Percentiles rank a stretch among this genome's conserved stretches.
Conservation (phyloP, 1,284 basidiomycete genomes). For the Microbotryum lychnidis-dioicae region DNA sequence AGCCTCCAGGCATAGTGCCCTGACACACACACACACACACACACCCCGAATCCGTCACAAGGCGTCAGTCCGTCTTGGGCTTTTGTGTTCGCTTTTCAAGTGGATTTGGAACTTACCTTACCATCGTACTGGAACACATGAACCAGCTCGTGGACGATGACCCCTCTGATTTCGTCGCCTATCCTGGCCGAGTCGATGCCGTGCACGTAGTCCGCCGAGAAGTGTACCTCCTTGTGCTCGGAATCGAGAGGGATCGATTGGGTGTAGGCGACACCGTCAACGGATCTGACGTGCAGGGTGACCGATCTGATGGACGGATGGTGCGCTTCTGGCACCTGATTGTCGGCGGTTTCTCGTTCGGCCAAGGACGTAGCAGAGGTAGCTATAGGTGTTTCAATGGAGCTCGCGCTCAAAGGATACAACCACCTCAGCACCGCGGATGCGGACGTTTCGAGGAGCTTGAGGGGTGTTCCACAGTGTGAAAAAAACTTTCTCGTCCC, state of each 20-base stretch:
- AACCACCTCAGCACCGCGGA: constrained; percentile 8
- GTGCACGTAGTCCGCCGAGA: constrained; percentile 20
- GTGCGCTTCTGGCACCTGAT: not conserved
- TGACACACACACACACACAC: too few relatives aligned
- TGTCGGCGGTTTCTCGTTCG: not conserved
- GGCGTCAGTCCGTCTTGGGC: too few relatives aligned
- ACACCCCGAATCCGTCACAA: too few relatives aligned
- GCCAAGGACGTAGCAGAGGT: not conserved
- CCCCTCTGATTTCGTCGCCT: constrained; percentile 17
- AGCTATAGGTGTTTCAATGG: not conserved
- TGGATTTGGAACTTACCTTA: too few relatives aligned
- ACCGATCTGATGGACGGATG: constrained; percentile 14
- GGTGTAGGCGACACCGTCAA: constrained; percentile 32
- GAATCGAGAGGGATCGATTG: constrained; percentile 16
- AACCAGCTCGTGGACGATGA: constrained; percentile 31
- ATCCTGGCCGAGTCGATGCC: not conserved
- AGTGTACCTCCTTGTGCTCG: constrained; percentile 29
- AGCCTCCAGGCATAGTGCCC: constrained; percentile 20
- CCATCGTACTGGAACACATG: constrained; percentile 27
- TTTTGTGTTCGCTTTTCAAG: too few relatives aligned
- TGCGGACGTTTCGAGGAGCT: not conserved
- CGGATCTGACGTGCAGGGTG: constrained; percentile 7
- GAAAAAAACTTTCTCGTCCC: constrained; percentile 4
- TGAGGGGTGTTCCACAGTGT: not conserved
- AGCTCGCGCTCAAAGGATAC: constrained; percentile 3